These are phyloP conservation scores for Nemania bipapillata DNA, from an alignment of 2,329 filamentous ascomycete species.

Conservation along the genomic window DNA sequence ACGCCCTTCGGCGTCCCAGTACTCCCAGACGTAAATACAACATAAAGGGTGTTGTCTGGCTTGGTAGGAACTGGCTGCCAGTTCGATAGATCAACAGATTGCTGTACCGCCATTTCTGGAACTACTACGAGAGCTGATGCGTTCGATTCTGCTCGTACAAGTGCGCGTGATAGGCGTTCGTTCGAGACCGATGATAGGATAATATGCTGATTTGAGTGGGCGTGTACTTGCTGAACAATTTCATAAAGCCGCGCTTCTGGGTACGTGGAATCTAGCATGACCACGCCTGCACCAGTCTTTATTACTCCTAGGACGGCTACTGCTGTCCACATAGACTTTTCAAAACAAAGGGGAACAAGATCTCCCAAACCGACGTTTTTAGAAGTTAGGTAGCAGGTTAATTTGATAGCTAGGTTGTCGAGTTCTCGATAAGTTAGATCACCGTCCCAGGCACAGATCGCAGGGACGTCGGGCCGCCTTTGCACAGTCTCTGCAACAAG, in stretches of 20 bases:
- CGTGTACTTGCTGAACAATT: slow-evolving; percentile 14
- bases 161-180: slow-evolving; percentile 1
- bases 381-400: slow-evolving; percentile 6
- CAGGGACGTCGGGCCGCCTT: slow-evolving; percentile 3
- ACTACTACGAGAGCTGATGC: slow-evolving; percentile 8
- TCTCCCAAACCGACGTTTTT: slow-evolving; percentile 6
- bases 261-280: slow-evolving; percentile 10
- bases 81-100: slow-evolving; percentile 4
- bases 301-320: slow-evolving; percentile 17
- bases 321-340: slow-evolving; percentile 26
- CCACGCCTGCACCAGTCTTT: slow-evolving; percentile 11
- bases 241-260: slow-evolving; percentile 8
- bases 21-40: slow-evolving; percentile 21
- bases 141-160: slow-evolving; percentile 1
- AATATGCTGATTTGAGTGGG: slow-evolving; percentile 12
- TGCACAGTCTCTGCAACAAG: not conserved
- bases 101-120: slow-evolving; percentile 1
- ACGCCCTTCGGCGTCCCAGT: slow-evolving; percentile 19
- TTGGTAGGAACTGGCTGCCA: not conserved
- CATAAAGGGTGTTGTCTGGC: slow-evolving; percentile 3
- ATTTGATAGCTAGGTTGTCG: slow-evolving; percentile 1
- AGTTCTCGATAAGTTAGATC: slow-evolving; percentile 14
- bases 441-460: slow-evolving; percentile 23
- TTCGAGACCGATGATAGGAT: slow-evolving; percentile 20
- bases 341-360: slow-evolving; percentile 18